These are phyloP conservation scores for Cladosporium phlei DNA, from an alignment of 2,329 filamentous ascomycete species.

Conservation along the genomic window DNA sequence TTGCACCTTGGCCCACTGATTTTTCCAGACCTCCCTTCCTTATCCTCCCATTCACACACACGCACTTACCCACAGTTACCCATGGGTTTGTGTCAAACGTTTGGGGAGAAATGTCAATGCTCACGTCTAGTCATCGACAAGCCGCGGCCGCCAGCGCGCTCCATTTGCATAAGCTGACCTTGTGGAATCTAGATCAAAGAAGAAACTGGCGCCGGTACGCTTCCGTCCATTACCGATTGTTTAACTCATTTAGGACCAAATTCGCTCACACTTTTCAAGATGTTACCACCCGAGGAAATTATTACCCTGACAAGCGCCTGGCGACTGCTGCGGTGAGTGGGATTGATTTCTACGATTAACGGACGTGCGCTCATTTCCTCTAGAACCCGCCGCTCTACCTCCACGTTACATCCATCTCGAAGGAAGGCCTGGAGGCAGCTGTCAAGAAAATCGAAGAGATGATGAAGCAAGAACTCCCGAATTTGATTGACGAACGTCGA, in stretches of 20 bases:
- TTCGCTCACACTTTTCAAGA: slow-evolving; percentile 69
- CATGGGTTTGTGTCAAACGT: slow-evolving; percentile 29
- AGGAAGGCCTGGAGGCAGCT: slow-evolving; percentile 85
- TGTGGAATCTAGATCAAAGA: slow-evolving; percentile 98
- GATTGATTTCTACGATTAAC: slow-evolving; percentile 39
- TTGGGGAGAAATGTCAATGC: slow-evolving; percentile 37
- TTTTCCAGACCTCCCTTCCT: slow-evolving; percentile 39
- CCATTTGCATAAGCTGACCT: slow-evolving; percentile 92
- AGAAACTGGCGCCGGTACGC: slow-evolving; percentile 99
- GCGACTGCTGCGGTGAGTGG: slow-evolving; percentile 78
- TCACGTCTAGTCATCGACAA: slow-evolving; percentile 43
- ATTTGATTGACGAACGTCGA: slow-evolving; percentile 87
- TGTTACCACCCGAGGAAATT: slow-evolving; percentile 95
- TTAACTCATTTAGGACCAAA: slow-evolving; percentile 45
- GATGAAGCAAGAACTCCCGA: slow-evolving; percentile 92
- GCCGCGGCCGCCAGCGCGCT: slow-evolving; percentile 33
- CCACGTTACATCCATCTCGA: slow-evolving; percentile 88
- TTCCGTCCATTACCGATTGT: slow-evolving; percentile 47
- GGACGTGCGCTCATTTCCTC: not conserved
- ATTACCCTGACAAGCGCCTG: slow-evolving; percentile 97
- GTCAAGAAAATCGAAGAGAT: slow-evolving; percentile 86
- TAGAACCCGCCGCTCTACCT: slow-evolving; percentile 77
- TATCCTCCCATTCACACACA: slow-evolving; percentile 22
- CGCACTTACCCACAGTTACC: slow-evolving; percentile 5
- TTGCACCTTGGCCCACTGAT: slow-evolving; percentile 55